Evolutionary conservation across 1,139 yeast species (phyloP).

Genomic region (Sugiyamaella pinicola): DNA sequence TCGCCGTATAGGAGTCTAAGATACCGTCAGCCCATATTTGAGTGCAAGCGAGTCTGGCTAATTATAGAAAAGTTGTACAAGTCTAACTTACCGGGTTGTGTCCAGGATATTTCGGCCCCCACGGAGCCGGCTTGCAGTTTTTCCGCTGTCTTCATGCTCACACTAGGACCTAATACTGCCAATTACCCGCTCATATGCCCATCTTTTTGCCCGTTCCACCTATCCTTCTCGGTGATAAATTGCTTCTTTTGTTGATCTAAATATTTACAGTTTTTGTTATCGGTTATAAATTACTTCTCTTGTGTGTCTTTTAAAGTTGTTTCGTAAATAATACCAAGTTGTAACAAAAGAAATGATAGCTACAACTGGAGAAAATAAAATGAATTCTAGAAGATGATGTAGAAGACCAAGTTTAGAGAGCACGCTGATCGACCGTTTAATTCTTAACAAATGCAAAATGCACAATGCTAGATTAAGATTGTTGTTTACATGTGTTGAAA

Average conservation of each 20-base stretch:
- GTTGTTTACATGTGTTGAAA: no score
- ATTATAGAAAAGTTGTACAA: no score
- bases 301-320: background rate
- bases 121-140: no score
- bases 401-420: background rate
- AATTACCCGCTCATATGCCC: background rate
- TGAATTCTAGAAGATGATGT: no score
- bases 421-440: background rate
- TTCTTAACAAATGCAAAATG: background rate
- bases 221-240: background rate
- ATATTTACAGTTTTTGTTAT: background rate
- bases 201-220: no score
- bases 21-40: no score
- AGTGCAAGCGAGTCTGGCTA: no score
- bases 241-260: background rate
- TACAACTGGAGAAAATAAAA: no score
- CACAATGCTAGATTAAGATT: background rate
- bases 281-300: background rate
- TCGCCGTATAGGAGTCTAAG: no score
- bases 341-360: background rate
- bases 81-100: no score
- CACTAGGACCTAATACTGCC: background rate
- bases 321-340: background rate
- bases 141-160: no score
- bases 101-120: no score